Evolutionary conservation across 805 yeast genomes (phyloP).

Genomic region (Wickerhamomyces sydowiorum): DNA sequence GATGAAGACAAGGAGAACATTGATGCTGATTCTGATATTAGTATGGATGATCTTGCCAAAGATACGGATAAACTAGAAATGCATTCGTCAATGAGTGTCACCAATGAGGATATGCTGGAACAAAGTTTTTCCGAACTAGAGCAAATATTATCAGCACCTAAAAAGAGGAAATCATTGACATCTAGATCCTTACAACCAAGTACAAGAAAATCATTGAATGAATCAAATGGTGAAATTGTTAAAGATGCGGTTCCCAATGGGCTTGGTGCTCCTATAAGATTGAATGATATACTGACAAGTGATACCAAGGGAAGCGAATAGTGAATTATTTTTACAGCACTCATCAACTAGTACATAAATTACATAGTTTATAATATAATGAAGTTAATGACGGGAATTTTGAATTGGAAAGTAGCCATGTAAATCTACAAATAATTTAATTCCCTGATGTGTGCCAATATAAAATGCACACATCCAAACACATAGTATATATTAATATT

Average conservation of each 20-base stretch:
- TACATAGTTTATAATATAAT: background rate
- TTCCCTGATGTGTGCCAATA: background rate
- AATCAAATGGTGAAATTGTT: background rate
- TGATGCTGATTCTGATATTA: conserved; percentile 15
- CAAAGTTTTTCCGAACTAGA: conserved; percentile 15
- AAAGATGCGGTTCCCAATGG: background rate
- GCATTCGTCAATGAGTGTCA: conserved; percentile 4
- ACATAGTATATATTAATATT: background rate
- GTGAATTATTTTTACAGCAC: too few relatives aligned
- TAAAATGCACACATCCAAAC: background rate
- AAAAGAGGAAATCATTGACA: conserved; percentile 20
- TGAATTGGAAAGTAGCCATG: too few relatives aligned
- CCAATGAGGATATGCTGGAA: conserved; percentile 7
- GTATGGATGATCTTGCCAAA: conserved; percentile 16
- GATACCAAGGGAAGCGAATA: background rate
- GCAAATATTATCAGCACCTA: conserved; percentile 9
- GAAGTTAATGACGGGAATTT: background rate
- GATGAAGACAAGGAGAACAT: conserved; percentile 4
- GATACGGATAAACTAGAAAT: conserved; percentile 15
- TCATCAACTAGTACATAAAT: too few relatives aligned
- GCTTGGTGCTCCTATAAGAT: conserved; percentile 8
- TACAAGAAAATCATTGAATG: background rate
- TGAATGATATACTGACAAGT: background rate
- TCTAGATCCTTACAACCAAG: conserved; percentile 17
- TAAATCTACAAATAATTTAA: background rate